Conservation (phyloP, 345 rosid genomes). For the Linum usitatissimum region DNA sequence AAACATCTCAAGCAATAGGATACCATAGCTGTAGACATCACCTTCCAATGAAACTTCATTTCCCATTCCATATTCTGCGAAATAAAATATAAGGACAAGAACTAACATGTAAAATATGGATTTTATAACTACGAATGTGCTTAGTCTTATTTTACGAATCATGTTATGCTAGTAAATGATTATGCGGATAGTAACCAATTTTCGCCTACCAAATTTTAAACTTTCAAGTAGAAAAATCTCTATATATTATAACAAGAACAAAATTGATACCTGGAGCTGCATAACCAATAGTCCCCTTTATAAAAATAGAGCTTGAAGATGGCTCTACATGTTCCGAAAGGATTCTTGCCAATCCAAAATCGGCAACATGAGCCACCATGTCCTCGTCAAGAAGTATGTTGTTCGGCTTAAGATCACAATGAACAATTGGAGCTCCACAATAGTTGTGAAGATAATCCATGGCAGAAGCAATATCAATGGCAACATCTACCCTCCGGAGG, state of each 20-base stretch:
- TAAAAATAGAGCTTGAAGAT: neutral
- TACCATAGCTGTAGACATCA: neutral
- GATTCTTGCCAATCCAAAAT: conserved; percentile 10
- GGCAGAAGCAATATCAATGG: conserved; percentile 4
- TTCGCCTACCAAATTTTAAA: too few relatives aligned
- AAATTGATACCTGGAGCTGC: conserved; percentile 3
- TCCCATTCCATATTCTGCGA: neutral
- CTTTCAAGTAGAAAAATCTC: too few relatives aligned
- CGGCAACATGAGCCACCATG: conserved; percentile 7
- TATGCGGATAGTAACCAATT: too few relatives aligned
- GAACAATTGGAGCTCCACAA: conserved; percentile 3
- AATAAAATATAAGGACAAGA: too few relatives aligned
- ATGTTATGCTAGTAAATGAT: too few relatives aligned
- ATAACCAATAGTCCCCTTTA: conserved; percentile 1
- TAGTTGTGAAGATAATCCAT: conserved; percentile 9
- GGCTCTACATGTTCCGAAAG: neutral
- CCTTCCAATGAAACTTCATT: neutral
- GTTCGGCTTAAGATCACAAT: conserved; percentile 7
- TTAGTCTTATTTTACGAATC: too few relatives aligned
- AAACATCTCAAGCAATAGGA: neutral
- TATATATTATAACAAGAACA: too few relatives aligned
- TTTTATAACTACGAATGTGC: too few relatives aligned
- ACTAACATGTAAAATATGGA: too few relatives aligned
- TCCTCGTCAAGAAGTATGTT: conserved; percentile 6
- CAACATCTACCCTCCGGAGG: conserved; percentile 1